Conservation (phyloP, 805 yeast species). For the Hanseniaspora lindneri region DNA sequence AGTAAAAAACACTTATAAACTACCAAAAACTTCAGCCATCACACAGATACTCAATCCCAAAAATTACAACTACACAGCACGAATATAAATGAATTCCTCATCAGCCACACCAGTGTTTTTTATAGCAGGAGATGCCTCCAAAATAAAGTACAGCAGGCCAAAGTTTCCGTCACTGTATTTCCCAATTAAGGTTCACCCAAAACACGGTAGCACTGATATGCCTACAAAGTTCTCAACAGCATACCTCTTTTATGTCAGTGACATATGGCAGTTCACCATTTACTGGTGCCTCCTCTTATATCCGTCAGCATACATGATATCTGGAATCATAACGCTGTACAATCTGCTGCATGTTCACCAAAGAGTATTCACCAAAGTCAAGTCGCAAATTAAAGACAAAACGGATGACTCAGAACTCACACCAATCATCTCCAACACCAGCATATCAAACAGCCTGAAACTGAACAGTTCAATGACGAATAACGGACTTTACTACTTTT, state of each 20-base stretch:
- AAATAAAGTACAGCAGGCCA: slow-evolving; percentile 2
- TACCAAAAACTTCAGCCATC: too few relatives aligned
- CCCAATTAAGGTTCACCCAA: background rate
- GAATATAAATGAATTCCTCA: slow-evolving; percentile 1
- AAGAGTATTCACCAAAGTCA: slow-evolving; percentile 30
- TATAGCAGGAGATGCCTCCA: background rate
- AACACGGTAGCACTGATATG: background rate
- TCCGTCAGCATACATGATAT: slow-evolving; percentile 47
- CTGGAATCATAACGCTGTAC: slow-evolving; percentile 38
- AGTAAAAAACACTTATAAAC: too few relatives aligned
- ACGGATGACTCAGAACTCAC: slow-evolving; percentile 25
- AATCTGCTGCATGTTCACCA: slow-evolving; percentile 12
- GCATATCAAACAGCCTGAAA: background rate
- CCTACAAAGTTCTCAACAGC: slow-evolving; percentile 30
- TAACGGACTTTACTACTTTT: slow-evolving; percentile 9
- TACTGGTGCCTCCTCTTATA: slow-evolving; percentile 69
- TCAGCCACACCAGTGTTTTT: background rate
- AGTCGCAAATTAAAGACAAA: slow-evolving; percentile 21
- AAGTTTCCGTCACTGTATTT: slow-evolving; percentile 11
- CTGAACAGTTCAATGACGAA: slow-evolving; percentile 9
- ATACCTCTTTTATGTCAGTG: slow-evolving; percentile 53
- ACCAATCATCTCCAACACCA: background rate
- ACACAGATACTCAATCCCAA: too few relatives aligned
- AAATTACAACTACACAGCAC: too few relatives aligned
- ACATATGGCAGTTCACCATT: slow-evolving; percentile 74